phyloP scores from a whole-genome alignment of 2,329 filamentous ascomycete species.

The Cladophialophora carrionii region DNA sequence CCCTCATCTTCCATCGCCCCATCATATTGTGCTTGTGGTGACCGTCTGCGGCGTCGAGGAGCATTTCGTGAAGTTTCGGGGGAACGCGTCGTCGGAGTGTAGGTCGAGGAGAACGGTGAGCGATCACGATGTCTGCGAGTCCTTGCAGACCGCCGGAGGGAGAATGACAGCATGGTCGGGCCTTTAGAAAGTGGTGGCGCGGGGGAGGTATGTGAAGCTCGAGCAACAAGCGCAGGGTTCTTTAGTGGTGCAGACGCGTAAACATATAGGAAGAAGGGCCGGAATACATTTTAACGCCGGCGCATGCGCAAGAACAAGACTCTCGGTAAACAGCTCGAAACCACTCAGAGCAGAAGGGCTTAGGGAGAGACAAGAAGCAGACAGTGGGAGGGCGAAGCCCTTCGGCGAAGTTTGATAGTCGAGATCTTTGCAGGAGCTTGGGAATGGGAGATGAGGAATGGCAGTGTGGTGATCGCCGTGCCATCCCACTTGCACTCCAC shows the following conservation, averaged over 20 bases:
- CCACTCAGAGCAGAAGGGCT: not conserved
- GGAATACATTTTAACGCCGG: conserved; percentile 2
- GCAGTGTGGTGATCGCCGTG: not conserved
- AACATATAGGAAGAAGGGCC: not conserved
- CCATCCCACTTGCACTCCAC: conserved; percentile 4
- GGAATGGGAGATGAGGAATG: not conserved
- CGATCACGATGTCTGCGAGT: conserved; percentile 30
- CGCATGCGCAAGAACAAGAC: not conserved
- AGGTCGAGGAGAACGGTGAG: conserved; percentile 42
- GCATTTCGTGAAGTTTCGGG: conserved; percentile 23
- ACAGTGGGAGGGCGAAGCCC: not conserved
- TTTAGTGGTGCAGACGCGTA: conserved; percentile 10
- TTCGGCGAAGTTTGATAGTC: conserved; percentile 5
- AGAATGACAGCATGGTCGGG: conserved; percentile 31
- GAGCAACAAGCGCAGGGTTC: not conserved
- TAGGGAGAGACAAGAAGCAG: not conserved
- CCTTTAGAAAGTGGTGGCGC: not conserved
- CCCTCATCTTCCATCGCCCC: conserved; percentile 20
- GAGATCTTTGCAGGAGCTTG: not conserved
- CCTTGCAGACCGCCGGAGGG: conserved; percentile 22
- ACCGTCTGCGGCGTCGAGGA: conserved; percentile 26
- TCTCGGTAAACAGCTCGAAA: not conserved
- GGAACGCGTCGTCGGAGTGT: conserved; percentile 34
- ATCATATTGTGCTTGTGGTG: conserved; percentile 6
- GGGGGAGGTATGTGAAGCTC: not conserved